Conservation (phyloP, 176 grass and related monocot genomes). For the Leersia perrieri region DNA sequence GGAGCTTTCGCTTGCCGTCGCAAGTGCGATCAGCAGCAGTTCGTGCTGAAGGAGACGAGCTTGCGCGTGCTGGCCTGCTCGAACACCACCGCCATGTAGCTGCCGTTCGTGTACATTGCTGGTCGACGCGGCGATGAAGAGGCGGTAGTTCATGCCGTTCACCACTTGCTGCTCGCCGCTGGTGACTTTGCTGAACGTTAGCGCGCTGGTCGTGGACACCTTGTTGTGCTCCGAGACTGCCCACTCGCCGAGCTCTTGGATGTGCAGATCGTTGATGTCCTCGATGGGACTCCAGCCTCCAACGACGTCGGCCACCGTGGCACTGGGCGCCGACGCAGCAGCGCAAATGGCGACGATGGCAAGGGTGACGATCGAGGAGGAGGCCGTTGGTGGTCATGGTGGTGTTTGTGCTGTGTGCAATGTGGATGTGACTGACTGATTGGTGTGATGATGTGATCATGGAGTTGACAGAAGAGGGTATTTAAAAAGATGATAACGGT, state of each 20-base stretch:
- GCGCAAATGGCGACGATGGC: too few species aligned
- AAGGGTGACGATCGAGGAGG: not conserved
- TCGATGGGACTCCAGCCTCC: slow-evolving; percentile 9
- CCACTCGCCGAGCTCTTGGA: slow-evolving; percentile 27
- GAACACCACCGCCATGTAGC: slow-evolving; percentile 22
- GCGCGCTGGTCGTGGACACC: not conserved
- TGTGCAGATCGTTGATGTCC: not conserved
- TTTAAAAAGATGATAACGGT: too few species aligned
- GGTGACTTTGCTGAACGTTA: slow-evolving; percentile 12
- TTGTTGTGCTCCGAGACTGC: slow-evolving; percentile 38
- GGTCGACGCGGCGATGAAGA: slow-evolving; percentile 7
- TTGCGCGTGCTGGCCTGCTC: not conserved
- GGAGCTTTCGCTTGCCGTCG: too few species aligned
- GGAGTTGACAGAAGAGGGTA: too few species aligned
- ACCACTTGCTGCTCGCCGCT: slow-evolving; percentile 19
- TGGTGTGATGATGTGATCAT: too few species aligned
- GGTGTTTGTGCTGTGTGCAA: too few species aligned
- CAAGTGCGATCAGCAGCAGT: too few species aligned
- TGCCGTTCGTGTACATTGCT: not conserved
- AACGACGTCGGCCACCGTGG: too few species aligned
- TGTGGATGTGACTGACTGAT: not conserved
- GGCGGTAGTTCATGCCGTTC: slow-evolving; percentile 35
- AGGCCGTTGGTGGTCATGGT: not conserved
- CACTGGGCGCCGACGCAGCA: too few species aligned
- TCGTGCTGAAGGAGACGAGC: slow-evolving; percentile 19